Base-by-base conservation (phyloP, 73 alveolate species). In the Halteria grandinella region DNA sequence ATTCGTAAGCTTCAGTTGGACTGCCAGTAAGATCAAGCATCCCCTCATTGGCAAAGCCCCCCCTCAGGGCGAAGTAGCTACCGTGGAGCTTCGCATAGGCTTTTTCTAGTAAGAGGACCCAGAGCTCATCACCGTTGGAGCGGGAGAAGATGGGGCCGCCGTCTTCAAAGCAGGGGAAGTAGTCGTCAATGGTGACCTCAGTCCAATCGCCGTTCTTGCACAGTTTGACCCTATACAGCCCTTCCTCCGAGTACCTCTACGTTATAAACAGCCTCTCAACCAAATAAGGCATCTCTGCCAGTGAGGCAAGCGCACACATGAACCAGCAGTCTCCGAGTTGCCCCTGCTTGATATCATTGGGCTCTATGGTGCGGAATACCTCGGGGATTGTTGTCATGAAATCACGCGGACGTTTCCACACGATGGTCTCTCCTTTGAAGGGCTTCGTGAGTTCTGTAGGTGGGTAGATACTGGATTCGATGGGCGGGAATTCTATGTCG, bases 181-280 rank as follows among this genome's bases (percentile, higher is more conserved):
- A 55, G 59, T 79, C 90, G 44, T 90, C 97, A 44, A 90, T 44
- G 17, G 88, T 73, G 64, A 82, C 79, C 40, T 49, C 76, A n/a
- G 85, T 79, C 40, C 74, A 90, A 52, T 74, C 83, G 4, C 97
- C 95, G 70, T 90, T 89, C 78, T 87, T 90, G 72, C 91, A 87
- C 52, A 89, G 59, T 37, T 58, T 29, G 36, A 87, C 88, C 50
- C 93, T 88, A 80, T 90, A 81, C 21, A 88, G 74, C 25, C 93
- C 92, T 41, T 75, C 60, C 40, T 83, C 75, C 54, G 73, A 84
- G 32, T 55, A 60, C 15, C 57, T 69, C 48, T 75, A 72, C 21
- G 73, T 66, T 15, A 80, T 47, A 58, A 87, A 87, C 41, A 84
- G 54, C n/a, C 78, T 31, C 20, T 53, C 87, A 5, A 86, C 78